phyloP scores from a whole-genome alignment of 2,329 filamentous ascomycete species.

The Calonectria pseudoreteaudii region DNA sequence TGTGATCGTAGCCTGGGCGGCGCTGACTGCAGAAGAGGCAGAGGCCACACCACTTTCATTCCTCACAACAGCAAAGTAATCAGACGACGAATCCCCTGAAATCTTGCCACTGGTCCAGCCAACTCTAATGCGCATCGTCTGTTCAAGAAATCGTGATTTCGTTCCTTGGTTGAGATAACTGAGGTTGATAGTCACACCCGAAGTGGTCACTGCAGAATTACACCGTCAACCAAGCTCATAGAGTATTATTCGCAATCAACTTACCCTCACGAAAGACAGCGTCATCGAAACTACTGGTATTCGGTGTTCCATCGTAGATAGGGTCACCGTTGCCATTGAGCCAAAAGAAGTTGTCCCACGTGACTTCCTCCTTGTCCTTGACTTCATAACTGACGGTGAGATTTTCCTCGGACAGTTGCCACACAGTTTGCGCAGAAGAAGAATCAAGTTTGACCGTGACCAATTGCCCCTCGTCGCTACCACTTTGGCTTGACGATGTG shows the following conservation, averaged over 20 bases:
- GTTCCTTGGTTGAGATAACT: neutral
- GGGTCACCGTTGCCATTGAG: neutral
- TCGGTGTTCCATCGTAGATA: neutral
- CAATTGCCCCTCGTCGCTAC: neutral
- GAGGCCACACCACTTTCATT: neutral
- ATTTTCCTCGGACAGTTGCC: neutral
- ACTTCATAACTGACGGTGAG: neutral
- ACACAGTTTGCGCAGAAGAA: neutral
- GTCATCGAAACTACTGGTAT: fast-evolving
- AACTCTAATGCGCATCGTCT: neutral
- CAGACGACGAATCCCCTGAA: neutral
- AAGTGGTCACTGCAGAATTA: neutral
- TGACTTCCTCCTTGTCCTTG: neutral
- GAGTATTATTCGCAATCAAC: neutral
- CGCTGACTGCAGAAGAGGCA: neutral
- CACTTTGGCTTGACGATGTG: neutral
- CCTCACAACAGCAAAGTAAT: neutral
- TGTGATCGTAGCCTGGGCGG: neutral
- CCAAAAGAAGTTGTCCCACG: neutral
- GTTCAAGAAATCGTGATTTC: neutral
- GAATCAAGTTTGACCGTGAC: neutral
- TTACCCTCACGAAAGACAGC: neutral
- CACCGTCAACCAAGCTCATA: neutral
- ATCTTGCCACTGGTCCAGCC: neutral
- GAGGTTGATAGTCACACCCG: neutral